Evolutionary conservation across 257 asterid genomes (phyloP).

Genomic region (Capsicum baccatum): DNA sequence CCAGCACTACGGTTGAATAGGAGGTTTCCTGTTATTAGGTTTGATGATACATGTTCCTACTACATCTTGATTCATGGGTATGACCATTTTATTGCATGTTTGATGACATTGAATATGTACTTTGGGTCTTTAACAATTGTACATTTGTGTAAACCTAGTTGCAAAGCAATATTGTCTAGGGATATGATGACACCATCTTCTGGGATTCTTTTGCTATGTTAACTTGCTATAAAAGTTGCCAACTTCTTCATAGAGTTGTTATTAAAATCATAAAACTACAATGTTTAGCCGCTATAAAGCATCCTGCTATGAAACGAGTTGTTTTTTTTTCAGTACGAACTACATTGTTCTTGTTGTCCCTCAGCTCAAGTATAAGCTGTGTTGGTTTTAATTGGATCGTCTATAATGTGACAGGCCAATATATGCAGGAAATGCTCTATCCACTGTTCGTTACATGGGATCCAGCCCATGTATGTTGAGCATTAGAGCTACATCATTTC

Average conservation of each 20-base stretch:
- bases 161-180: not conserved
- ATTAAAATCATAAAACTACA: not conserved
- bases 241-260: not conserved
- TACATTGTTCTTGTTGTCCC: not conserved
- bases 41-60: not conserved
- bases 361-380: not conserved
- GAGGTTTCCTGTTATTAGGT: not conserved
- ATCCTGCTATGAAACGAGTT: not conserved
- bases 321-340: not conserved
- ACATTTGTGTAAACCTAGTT: not conserved
- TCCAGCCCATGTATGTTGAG: slow-evolving; percentile 91
- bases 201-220: not conserved
- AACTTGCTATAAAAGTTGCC: not conserved
- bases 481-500: slow-evolving; percentile 86
- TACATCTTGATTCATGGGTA: slow-evolving; percentile 1
- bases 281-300: not conserved
- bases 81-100: not conserved
- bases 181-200: not conserved
- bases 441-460: slow-evolving; percentile 84
- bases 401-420: slow-evolving; percentile 72
- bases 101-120: slow-evolving; percentile 16
- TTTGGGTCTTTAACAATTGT: not conserved
- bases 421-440: slow-evolving; percentile 97
- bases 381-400: slow-evolving; percentile 23
- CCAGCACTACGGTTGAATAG: not conserved